These are phyloP conservation scores for Ligustrum vulgare DNA, from an alignment of 257 asterid genomes.

Conservation along the genomic window DNA sequence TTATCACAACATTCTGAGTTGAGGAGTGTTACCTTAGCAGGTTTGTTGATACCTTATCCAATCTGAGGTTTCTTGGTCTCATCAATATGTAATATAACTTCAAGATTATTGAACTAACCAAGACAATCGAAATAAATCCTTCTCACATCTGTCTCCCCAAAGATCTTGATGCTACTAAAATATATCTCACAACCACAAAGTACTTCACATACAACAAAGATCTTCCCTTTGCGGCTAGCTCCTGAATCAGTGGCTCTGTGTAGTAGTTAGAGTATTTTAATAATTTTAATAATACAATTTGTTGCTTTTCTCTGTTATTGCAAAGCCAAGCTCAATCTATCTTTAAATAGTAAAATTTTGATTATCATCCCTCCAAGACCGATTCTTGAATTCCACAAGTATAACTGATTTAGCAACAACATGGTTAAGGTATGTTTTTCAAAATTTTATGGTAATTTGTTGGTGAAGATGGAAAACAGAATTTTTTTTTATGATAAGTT, in stretches of 20 bases:
- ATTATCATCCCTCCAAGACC: no score
- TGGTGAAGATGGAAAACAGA: no score
- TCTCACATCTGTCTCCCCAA: slow-evolving; percentile 80
- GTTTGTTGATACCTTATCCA: slow-evolving; percentile 79
- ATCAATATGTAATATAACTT: slow-evolving; percentile 63
- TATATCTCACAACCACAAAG: slow-evolving; percentile 70
- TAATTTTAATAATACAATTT: no score
- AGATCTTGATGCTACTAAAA: slow-evolving; percentile 76
- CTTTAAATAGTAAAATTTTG: no score
- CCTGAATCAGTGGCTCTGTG: slow-evolving; percentile 87
- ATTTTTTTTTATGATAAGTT: no score
- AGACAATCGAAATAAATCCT: slow-evolving; percentile 74
- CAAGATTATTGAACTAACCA: slow-evolving; percentile 58
- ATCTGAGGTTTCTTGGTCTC: slow-evolving; percentile 76
- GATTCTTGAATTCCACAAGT: no score
- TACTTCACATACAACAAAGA: slow-evolving; percentile 66
- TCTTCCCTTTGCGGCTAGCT: slow-evolving; percentile 86
- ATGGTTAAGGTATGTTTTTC: no score
- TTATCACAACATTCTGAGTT: slow-evolving; percentile 66
- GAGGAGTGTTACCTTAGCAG: slow-evolving; percentile 84
- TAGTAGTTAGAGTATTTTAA: slow-evolving; percentile 80
- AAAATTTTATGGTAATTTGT: no score
- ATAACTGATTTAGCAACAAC: no score
- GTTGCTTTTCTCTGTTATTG: no score
- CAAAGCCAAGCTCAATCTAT: no score